Percentiles rank a stretch among this genome's conserved stretches.
These are phyloP conservation scores for Helotiales sp. DNA, from an alignment of 2,329 filamentous ascomycete species.

Conservation along the genomic window DNA sequence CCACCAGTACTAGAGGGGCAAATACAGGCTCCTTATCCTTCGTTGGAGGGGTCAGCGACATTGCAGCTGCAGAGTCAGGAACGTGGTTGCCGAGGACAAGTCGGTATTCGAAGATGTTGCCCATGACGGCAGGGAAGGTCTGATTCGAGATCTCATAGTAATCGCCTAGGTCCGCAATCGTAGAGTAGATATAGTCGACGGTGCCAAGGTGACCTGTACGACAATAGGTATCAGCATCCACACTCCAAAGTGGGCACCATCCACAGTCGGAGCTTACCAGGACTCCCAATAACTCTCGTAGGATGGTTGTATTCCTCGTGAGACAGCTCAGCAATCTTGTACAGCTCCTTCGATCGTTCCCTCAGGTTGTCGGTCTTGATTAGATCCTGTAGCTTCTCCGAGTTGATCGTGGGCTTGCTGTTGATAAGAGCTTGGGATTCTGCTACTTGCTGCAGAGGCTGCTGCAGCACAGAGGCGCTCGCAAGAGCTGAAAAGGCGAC, in stretches of 20 bases:
- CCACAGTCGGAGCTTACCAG: conserved; percentile 43
- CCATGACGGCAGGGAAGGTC: conserved; percentile 61
- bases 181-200: conserved; percentile 59
- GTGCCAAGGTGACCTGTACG: conserved; percentile 61
- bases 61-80: conserved; percentile 51
- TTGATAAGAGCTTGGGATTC: conserved; percentile 25
- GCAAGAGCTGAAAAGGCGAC: conserved; percentile 18
- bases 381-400: conserved; percentile 53
- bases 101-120: conserved; percentile 58
- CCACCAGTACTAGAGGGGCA: conserved; percentile 59
- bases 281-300: conserved; percentile 69
- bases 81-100: conserved; percentile 56
- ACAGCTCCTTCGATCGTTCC: conserved; percentile 60
- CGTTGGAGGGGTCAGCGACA: conserved; percentile 69
- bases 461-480: conserved; percentile 19
- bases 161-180: conserved; percentile 53
- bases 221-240: conserved; percentile 18
- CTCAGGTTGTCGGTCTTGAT: conserved; percentile 59
- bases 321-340: conserved; percentile 58
- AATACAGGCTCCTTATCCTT: conserved; percentile 57
- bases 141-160: conserved; percentile 67
- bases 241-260: conserved; percentile 3
- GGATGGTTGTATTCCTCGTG: conserved; percentile 65
- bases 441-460: conserved; percentile 19
- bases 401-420: conserved; percentile 42